Base-by-base conservation (phyloP, 768 basidiomycete genomes). In the Gloeopeniophorella convolvens region DNA sequence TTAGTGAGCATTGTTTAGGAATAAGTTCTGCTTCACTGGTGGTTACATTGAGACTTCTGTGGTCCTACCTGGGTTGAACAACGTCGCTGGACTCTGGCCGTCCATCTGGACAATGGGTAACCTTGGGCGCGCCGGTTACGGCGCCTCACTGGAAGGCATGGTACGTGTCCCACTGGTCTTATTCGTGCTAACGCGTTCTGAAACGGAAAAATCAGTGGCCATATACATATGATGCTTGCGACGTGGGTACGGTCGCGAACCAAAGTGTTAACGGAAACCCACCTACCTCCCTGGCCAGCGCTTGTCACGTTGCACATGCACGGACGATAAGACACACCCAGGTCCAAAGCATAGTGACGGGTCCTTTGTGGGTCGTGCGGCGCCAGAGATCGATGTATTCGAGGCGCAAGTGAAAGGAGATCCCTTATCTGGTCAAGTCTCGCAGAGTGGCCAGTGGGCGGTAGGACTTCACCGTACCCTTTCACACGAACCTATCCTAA, bases 11-110 rank as follows among this genome's bases (percentile, higher is more conserved):
- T n/a, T n/a, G n/a, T n/a, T n/a, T n/a, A n/a, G n/a, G 89, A 96
- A 96, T 68, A 93, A 95, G 66, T 88, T 98, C 56, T 97, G 90
- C 69, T 93, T 95, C 68, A 89, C 89, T 24, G 90, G 89, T 33
- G 93, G 93, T 33, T 72, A 89, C 50, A 71, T 93, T 43, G 81
- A 88, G 57, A 68, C 75, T 3, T 76, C 78, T 30, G 80, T 86
- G n/a, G 72, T 70, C 23, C 68, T 91, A 40, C 89, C 89, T 7
- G 89, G 89, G 0, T 62, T 68, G 10, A 78, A 72, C 58, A 80
- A 81, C 55, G 68, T 90, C 28, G 68, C 58, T 20, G 78, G 76
- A 48, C 65, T 90, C 3, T 90, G 88, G 88, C 88, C 88, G 40
- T 85, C 86, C 43, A 67, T 89, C 3, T 86, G 85, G 85, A 72